Percentiles rank a stretch among this genome's conserved stretches.
Conservation (phyloP, 495 filamentous ascomycete species). For the Thermothielavioides terrestris region DNA sequence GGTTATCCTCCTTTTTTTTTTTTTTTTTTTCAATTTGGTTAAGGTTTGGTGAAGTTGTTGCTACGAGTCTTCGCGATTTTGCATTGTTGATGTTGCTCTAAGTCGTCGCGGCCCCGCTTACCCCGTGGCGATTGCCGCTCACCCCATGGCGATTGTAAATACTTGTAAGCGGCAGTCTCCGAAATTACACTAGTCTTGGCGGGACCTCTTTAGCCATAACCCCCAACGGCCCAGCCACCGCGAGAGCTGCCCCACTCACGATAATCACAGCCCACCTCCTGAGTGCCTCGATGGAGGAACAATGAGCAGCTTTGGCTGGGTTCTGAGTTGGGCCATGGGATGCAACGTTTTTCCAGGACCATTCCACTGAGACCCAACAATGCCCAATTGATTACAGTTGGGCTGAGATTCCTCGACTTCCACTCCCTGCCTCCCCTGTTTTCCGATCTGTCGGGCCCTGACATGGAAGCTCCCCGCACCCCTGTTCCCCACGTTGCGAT, state of each 20-base stretch:
- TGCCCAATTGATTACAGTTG: background rate
- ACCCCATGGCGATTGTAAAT: too few relatives aligned
- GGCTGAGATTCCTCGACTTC: background rate
- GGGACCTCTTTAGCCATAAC: too few relatives aligned
- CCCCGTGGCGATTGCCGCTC: too few relatives aligned
- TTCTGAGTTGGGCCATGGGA: background rate
- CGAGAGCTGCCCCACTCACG: background rate
- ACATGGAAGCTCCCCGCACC: background rate
- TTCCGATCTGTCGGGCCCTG: background rate
- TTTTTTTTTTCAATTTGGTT: too few relatives aligned
- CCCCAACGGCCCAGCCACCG: conserved; percentile 13
- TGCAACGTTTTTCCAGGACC: background rate
- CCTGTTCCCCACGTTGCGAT: background rate
- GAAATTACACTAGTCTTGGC: too few relatives aligned
- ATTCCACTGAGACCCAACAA: background rate
- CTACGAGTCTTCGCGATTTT: too few relatives aligned
- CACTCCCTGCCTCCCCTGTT: background rate
- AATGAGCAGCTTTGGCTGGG: background rate
- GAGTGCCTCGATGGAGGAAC: conserved; percentile 1
- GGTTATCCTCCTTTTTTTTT: too few relatives aligned
- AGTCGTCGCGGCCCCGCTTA: too few relatives aligned
- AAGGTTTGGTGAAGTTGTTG: too few relatives aligned
- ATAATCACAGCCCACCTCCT: background rate
- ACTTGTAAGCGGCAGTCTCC: too few relatives aligned
- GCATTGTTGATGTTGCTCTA: too few relatives aligned